phyloP scores from a whole-genome alignment of 108 stramenopile species.

The Asterionellopsis glacialis region DNA sequence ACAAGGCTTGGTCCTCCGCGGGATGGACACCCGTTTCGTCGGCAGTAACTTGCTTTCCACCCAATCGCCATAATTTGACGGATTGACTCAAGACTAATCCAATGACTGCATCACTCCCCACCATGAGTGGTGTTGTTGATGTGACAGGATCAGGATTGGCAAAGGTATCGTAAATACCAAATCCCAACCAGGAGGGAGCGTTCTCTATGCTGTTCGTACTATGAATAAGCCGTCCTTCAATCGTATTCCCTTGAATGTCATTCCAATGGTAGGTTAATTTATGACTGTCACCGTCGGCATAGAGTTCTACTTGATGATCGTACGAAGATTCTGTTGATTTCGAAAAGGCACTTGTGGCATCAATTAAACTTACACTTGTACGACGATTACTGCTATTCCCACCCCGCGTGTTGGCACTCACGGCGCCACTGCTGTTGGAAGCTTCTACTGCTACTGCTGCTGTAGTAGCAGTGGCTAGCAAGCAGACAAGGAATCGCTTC shows the following conservation, averaged over 20 bases:
- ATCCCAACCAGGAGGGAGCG: slow-evolving; percentile 22
- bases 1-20: slow-evolving; percentile 6
- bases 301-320: slow-evolving; percentile 12
- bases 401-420: no score
- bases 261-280: slow-evolving; percentile 26
- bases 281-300: slow-evolving; percentile 1
- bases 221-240: slow-evolving; percentile 18
- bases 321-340: slow-evolving; percentile 12
- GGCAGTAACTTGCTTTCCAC: background rate
- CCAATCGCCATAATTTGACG: slow-evolving; percentile 18
- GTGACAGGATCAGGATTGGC: slow-evolving; percentile 6
- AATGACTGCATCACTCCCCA: slow-evolving; percentile 20
- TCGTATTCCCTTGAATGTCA: slow-evolving; percentile 11
- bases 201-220: slow-evolving; percentile 12
- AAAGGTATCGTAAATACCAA: slow-evolving; percentile 16
- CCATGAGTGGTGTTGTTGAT: slow-evolving; percentile 5
- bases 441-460: no score
- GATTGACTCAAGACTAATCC: slow-evolving; percentile 10
- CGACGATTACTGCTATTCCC: no score
- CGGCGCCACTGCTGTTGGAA: no score
- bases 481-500: no score
- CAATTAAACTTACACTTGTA: slow-evolving; percentile 3
- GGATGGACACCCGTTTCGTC: background rate
- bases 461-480: no score
- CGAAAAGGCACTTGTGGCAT: slow-evolving; percentile 16